These are phyloP conservation scores for Boletus patriciae DNA, from an alignment of 768 basidiomycete genomes.

Conservation along the genomic window DNA sequence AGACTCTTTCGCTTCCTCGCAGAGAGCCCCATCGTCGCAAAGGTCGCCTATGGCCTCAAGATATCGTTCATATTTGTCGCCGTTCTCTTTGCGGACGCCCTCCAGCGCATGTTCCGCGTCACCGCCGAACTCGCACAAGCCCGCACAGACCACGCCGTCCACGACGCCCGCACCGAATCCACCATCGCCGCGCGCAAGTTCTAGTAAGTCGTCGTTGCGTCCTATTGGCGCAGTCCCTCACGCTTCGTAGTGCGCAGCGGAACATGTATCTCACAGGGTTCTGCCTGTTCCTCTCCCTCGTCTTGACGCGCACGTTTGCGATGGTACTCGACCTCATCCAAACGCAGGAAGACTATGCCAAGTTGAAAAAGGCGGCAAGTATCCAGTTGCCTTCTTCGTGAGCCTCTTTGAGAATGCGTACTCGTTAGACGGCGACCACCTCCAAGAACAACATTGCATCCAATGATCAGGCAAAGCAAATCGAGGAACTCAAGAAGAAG, in stretches of 20 bases:
- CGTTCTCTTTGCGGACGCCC: constrained; percentile 85
- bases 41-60: constrained; percentile 87
- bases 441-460: constrained; percentile 31
- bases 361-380: constrained; percentile 64
- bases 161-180: constrained; percentile 77
- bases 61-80: constrained; percentile 93
- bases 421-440: constrained; percentile 34
- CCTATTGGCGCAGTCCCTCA: not conserved
- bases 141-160: constrained; percentile 51
- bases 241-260: constrained; percentile 63
- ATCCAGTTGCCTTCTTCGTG: not conserved
- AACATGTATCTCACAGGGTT: constrained; percentile 94
- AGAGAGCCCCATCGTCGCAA: constrained; percentile 69
- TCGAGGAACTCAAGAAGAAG: constrained; percentile 69
- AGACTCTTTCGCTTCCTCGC: constrained; percentile 69
- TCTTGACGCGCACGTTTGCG: constrained; percentile 90
- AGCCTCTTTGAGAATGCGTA: not conserved
- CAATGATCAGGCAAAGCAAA: constrained; percentile 37
- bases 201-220: constrained; percentile 54
- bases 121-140: constrained; percentile 69
- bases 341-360: constrained; percentile 83
- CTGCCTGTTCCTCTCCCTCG: constrained; percentile 92
- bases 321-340: constrained; percentile 91
- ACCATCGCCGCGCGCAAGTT: constrained; percentile 91
- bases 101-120: constrained; percentile 89